Base-by-base conservation (phyloP, 106 monocot species). In the Apostasia shenzhenica region DNA sequence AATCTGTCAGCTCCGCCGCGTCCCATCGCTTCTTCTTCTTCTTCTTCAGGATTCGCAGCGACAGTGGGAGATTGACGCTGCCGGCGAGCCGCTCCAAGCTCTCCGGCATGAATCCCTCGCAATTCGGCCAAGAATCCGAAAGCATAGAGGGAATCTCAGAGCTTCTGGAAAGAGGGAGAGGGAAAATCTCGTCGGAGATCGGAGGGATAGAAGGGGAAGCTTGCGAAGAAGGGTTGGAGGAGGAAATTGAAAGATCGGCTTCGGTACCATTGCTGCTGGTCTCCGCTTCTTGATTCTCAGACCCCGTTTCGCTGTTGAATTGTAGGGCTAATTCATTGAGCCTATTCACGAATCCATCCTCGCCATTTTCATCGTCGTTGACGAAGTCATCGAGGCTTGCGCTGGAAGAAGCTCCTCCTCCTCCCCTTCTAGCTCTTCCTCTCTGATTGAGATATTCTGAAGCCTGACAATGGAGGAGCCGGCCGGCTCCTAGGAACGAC, bases 1-100 rank as follows among this genome's bases (percentile, higher is more conserved):
- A 72, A 55, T 77, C 84, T 2, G 77, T 65, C 11, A 73, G 76
- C 63, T 73, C 76, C 51, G 13, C 39, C 14, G 71, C 52, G 41
- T 72, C 76, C 77, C 88, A 76, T 10, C 63, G 7, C 62, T 73
- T 75, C 78, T 73, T 74, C 69, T 75, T 81, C 81, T 69, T 66
- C 51, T 55, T 54, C 66, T 86, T 79, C 44, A 83, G 71, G 43
- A 86, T 79, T 63, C 90, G 86, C 40, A 86, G 70, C 14, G 86
- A 83, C 3, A 78, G 60, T 3, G 83, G 90, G 8, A 86, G 70
- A 2, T 71, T 69, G 2, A 72, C 71, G 41, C 73, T 68, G 76
- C 72, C 81, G 5, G 85, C 79, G 48, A 54, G 77, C 63, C 70
- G 54, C 79, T 79, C 84, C 58, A 79, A 64, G 75, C 55, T 71